phyloP scores from a whole-genome alignment of 257 asterid genomes.

The Cinchona pubescens region DNA sequence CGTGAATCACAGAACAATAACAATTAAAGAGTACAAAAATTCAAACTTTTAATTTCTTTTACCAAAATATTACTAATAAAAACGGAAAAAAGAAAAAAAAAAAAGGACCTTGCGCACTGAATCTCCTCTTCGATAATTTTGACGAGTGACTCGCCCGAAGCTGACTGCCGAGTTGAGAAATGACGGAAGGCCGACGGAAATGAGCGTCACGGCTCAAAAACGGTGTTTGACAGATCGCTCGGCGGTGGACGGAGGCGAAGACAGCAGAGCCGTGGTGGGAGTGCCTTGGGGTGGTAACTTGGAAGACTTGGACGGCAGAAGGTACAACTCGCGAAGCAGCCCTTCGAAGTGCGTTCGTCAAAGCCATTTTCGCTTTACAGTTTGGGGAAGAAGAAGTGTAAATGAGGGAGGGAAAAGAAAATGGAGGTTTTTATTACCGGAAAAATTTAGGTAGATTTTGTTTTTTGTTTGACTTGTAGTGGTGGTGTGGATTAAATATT shows the following conservation, averaged over 20 bases:
- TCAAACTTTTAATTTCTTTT: not conserved
- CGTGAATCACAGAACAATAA: not conserved
- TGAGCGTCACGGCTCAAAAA: constrained; percentile 34
- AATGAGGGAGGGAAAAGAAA: not conserved
- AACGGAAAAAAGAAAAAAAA: not conserved
- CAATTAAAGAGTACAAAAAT: not conserved
- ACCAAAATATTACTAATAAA: not conserved
- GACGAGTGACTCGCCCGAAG: constrained; percentile 53
- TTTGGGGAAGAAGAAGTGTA: not conserved
- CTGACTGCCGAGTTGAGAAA: constrained; percentile 39
- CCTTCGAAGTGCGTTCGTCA: constrained; percentile 41
- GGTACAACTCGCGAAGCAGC: constrained; percentile 57
- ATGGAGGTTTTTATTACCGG: no score
- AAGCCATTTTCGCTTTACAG: constrained; percentile 36
- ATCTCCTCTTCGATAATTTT: constrained; percentile 56
- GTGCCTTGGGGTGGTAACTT: constrained; percentile 37
- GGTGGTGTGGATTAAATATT: no score
- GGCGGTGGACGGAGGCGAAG: constrained; percentile 33
- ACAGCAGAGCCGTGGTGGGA: constrained; percentile 39
- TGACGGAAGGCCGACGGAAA: constrained; percentile 42
- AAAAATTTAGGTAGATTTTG: no score
- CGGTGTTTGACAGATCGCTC: constrained; percentile 16
- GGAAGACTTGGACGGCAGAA: constrained; percentile 35
- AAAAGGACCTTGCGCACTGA: constrained; percentile 25
- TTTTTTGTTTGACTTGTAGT: no score